Base-by-base conservation (phyloP, 768 basidiomycete genomes). In the Suillus fuscotomentosus region DNA sequence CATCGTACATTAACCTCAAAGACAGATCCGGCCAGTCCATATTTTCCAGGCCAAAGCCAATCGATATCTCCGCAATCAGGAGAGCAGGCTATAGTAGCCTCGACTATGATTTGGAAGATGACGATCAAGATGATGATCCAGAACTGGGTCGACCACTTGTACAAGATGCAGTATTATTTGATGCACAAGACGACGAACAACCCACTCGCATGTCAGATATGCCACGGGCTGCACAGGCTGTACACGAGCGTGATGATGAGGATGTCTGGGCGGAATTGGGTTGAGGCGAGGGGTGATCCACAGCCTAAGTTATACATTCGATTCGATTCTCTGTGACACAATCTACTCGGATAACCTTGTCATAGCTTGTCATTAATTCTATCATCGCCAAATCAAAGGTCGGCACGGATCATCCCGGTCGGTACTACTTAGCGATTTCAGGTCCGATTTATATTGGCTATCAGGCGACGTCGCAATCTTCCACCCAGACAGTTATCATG, bases 21-120 rank as follows among this genome's bases (percentile, higher is more conserved):
- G 60, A 5, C 65, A 94, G 92, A 77, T 94, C 92, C 50, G 92
- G 92, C 0, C 92, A 93, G 71, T 94, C 92, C 3, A 94, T 95
- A 75, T 95, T 94, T 76, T 86, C 92, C 38, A 85, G 87, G 63
- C 92, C 92, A 20, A 94, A 88, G 69, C 92, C 91, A 3, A 95
- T 95, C 68, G 92, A 94, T 72, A 88, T 94, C 68, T 87, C 86
- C 60, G 81, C 85, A 22, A 84, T 89, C 11, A 85, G 90, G 55
- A 78, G 88, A 54, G 86, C 88, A 14, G 87, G 90, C 11, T 85
- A 84, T 70, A 75, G 62, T 36, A 79, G 78, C 60, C 83, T 92
- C 61, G 92, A 94, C 73, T 81, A 92, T 63, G 93, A 91, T 67
- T 78, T 90, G 59, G 84, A 89, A 36, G 87, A 87, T 7, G 85